These are phyloP conservation scores for Elongisporangium anandrum DNA, from an alignment of 352 stramenopile species.

Conservation along the genomic window DNA sequence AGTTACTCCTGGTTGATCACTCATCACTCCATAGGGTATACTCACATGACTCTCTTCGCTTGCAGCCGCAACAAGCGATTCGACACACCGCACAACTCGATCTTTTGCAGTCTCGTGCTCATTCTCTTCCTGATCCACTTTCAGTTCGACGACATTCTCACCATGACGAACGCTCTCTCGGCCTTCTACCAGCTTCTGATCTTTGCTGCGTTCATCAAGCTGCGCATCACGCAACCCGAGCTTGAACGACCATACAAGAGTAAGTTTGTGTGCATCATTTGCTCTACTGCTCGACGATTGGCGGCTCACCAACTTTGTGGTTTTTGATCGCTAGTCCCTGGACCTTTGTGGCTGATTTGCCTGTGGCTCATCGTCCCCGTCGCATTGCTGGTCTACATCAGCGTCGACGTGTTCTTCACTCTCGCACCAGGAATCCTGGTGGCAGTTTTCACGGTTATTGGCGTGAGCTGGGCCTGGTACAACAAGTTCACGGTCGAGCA, in stretches of 20 bases:
- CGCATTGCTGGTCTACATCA: conserved; percentile 39
- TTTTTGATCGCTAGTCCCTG: conserved; percentile 18
- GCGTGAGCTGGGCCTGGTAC: conserved; percentile 32
- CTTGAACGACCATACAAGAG: conserved; percentile 33
- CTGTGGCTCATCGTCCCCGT: conserved; percentile 25
- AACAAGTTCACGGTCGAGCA: conserved; percentile 40
- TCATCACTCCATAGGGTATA: conserved; percentile 28
- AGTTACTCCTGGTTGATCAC: too few relatives aligned
- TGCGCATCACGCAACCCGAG: conserved; percentile 32
- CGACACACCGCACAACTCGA: conserved; percentile 44
- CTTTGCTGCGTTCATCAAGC: conserved; percentile 86
- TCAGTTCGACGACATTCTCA: conserved; percentile 72
- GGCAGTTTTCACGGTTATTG: conserved; percentile 24
- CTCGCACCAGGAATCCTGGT: conserved; percentile 36
- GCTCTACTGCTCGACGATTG: neutral
- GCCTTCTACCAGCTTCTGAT: conserved; percentile 84
- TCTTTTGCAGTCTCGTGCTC: conserved; percentile 36
- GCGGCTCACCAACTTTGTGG: neutral
- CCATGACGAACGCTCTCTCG: conserved; percentile 90
- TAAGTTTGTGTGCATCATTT: conserved; percentile 5
- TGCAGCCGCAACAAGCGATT: conserved; percentile 44
- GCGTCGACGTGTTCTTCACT: conserved; percentile 39
- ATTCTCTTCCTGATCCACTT: conserved; percentile 51
- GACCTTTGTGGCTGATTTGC: conserved; percentile 21
- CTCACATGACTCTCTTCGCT: neutral